phyloP scores from a whole-genome alignment of 73 alveolate genomes.

The Tetrahymena borealis region DNA sequence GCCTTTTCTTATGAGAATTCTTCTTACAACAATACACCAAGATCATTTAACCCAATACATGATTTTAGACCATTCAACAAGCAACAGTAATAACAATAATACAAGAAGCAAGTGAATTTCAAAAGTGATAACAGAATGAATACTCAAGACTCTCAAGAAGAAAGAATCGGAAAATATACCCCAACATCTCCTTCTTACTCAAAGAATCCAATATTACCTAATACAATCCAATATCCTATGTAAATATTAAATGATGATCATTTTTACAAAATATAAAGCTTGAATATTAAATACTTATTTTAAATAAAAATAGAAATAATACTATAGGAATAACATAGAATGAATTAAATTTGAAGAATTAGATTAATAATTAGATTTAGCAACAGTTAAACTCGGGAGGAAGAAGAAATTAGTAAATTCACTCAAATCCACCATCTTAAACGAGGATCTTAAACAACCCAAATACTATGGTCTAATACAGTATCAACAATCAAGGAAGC shows the following conservation, averaged over 20 bases:
- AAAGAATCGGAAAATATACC: background rate
- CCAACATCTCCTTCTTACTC: background rate
- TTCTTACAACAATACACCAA: background rate
- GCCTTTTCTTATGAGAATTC: background rate
- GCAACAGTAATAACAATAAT: too few species aligned
- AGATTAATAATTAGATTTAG: background rate
- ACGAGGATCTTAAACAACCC: background rate
- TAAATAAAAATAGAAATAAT: background rate
- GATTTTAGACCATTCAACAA: background rate
- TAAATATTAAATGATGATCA: too few species aligned
- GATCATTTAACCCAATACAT: background rate
- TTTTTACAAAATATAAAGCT: too few species aligned
- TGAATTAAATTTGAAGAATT: background rate
- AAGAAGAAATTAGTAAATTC: background rate
- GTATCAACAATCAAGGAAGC: background rate
- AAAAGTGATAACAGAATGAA: background rate
- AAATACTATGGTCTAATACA: background rate
- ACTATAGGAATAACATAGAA: background rate
- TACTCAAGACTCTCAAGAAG: background rate
- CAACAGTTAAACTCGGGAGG: background rate
- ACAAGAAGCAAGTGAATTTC: background rate
- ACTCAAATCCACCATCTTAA: background rate
- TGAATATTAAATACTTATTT: background rate
- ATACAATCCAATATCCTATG: too few species aligned
- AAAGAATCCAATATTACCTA: too few species aligned